These are phyloP conservation scores for Botryotinia convoluta DNA, from an alignment of 2,329 filamentous ascomycete genomes.

Conservation along the genomic window DNA sequence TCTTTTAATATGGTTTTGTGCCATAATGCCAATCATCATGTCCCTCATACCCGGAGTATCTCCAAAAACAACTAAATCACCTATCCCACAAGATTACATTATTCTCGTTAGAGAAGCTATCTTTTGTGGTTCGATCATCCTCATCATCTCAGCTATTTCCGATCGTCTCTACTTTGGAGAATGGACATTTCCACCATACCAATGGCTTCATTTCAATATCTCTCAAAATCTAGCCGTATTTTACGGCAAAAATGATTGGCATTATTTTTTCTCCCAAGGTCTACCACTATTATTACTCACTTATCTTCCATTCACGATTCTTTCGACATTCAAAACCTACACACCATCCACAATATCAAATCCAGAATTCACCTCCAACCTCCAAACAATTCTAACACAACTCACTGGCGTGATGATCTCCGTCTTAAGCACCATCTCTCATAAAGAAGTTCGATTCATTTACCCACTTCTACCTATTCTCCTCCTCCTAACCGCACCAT, in stretches of 20 bases:
- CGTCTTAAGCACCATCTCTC: conserved; percentile 73
- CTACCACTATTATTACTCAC: conserved; percentile 84
- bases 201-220: conserved; percentile 89
- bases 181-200: conserved; percentile 86
- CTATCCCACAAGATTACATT: conserved; percentile 39
- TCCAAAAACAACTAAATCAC: conserved; percentile 31
- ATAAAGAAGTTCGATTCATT: conserved; percentile 97
- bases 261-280: conserved; percentile 92
- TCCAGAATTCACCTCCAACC: conserved; percentile 30
- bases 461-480: conserved; percentile 88
- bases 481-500: conserved; percentile 72
- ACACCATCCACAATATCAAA: conserved; percentile 7
- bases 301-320: conserved; percentile 70
- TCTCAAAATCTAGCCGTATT: conserved; percentile 84
- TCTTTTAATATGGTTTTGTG: conserved; percentile 73
- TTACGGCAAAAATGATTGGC: conserved; percentile 85
- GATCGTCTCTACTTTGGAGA: conserved; percentile 78
- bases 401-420: conserved; percentile 54
- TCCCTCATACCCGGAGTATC: conserved; percentile 43
- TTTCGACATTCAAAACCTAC: conserved; percentile 47
- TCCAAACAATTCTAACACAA: conserved; percentile 50
- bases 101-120: conserved; percentile 61
- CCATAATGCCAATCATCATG: conserved; percentile 56
- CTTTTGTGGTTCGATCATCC: conserved; percentile 60
- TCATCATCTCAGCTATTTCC: conserved; percentile 61